These are phyloP conservation scores for Tetrahymena elliotti DNA, from an alignment of 73 alveolate genomes.

Conservation along the genomic window DNA sequence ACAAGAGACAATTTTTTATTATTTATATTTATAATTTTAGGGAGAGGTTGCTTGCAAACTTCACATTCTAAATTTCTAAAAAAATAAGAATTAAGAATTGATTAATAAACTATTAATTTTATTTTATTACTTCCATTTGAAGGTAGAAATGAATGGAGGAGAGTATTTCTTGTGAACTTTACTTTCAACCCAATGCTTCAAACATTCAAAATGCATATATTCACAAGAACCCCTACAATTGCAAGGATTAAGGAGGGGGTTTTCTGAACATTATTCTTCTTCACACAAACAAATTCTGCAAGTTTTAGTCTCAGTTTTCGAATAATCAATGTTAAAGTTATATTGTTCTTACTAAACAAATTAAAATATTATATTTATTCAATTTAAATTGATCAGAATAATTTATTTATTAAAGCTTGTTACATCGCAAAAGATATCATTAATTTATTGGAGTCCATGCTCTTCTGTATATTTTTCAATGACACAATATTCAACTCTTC, in stretches of 20 bases:
- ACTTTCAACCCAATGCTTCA: conserved; percentile 45
- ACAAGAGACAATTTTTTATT: not conserved
- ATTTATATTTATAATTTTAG: conserved; percentile 8
- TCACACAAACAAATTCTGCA: conserved; percentile 48
- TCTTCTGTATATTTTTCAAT: conserved; percentile 3
- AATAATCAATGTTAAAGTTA: not conserved
- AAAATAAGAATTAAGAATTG: not conserved
- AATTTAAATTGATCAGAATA: too few relatives aligned
- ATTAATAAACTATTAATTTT: not conserved
- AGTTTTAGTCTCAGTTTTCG: not conserved
- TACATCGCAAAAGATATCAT: not conserved
- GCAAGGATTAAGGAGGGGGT: conserved; percentile 47
- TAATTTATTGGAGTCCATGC: not conserved
- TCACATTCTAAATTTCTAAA: conserved; percentile 21
- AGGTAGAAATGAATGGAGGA: conserved; percentile 1
- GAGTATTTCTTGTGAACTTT: conserved; percentile 8
- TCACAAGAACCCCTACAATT: conserved; percentile 46
- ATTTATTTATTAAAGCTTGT: not conserved
- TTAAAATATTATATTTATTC: not conserved
- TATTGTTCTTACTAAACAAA: not conserved
- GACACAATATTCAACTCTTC: conserved; percentile 23
- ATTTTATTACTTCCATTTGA: conserved; percentile 30
- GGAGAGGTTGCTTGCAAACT: conserved; percentile 20
- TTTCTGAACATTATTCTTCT: not conserved
- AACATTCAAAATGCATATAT: conserved; percentile 42